These are phyloP conservation scores for Penicillium verrucosum DNA, from an alignment of 2,329 filamentous ascomycete species.

Conservation along the genomic window DNA sequence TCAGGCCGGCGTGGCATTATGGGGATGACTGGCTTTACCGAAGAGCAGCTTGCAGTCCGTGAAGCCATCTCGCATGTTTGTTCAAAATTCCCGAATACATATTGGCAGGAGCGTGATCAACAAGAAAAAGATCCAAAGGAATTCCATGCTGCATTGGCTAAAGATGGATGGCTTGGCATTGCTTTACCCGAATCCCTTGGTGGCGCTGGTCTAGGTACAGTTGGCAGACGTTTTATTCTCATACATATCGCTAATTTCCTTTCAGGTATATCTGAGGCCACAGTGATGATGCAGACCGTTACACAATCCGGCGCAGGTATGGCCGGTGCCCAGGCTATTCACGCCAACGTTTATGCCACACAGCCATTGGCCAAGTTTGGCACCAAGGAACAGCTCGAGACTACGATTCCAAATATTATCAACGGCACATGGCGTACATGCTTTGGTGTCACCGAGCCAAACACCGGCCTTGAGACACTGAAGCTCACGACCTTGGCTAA, in stretches of 20 bases:
- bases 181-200: slow-evolving; percentile 72
- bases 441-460: slow-evolving; percentile 82
- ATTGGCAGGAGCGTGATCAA: slow-evolving; percentile 74
- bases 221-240: background rate
- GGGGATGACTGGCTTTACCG: slow-evolving; percentile 69
- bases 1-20: slow-evolving; percentile 52
- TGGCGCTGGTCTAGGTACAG: slow-evolving; percentile 62
- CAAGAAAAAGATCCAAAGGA: slow-evolving; percentile 68
- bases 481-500: slow-evolving; percentile 64
- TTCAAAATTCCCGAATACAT: slow-evolving; percentile 65
- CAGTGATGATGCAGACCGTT: slow-evolving; percentile 84
- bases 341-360: slow-evolving; percentile 58
- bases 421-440: slow-evolving; percentile 69
- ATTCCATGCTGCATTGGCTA: slow-evolving; percentile 70
- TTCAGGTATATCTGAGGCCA: slow-evolving; percentile 67
- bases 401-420: slow-evolving; percentile 68
- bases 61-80: slow-evolving; percentile 69
- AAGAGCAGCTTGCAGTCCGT: slow-evolving; percentile 69
- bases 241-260: slow-evolving; percentile 23
- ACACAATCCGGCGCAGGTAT: slow-evolving; percentile 73
- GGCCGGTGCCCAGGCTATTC: slow-evolving; percentile 60
- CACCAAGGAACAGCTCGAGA: slow-evolving; percentile 59
- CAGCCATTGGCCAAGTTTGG: slow-evolving; percentile 73
- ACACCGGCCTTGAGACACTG: slow-evolving; percentile 74
- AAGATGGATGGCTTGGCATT: slow-evolving; percentile 77